Conservation (phyloP, 768 basidiomycete genomes). For the Mycena sanguinolenta region DNA sequence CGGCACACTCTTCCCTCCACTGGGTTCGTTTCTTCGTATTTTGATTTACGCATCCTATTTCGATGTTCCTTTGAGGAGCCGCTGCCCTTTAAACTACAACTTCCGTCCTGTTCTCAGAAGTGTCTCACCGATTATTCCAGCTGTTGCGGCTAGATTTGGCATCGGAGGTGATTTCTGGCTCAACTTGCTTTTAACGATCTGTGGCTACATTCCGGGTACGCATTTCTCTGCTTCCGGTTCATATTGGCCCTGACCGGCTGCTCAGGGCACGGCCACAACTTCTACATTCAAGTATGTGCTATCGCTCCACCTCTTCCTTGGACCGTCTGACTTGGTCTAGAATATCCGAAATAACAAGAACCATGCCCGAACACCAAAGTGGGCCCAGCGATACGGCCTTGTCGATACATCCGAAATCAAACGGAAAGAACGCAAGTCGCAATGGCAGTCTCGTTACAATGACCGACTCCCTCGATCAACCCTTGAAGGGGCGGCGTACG, state of each 20-base stretch:
- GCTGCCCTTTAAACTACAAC: not conserved
- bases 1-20: conserved; percentile 92
- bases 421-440: conserved; percentile 83
- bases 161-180: conserved; percentile 93
- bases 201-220: conserved; percentile 90
- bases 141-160: conserved; percentile 94
- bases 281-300: conserved; percentile 83
- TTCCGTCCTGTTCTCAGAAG: conserved; percentile 2
- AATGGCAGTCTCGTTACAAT: conserved; percentile 90
- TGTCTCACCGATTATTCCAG: conserved; percentile 55
- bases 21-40: conserved; percentile 67
- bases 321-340: conserved; percentile 53
- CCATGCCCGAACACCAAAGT: conserved; percentile 93
- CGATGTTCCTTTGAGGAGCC: not conserved
- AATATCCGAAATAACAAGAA: conserved; percentile 98
- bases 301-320: conserved; percentile 3
- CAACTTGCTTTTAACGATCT: conserved; percentile 89
- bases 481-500: conserved; percentile 77
- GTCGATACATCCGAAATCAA: conserved; percentile 84
- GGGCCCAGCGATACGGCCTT: conserved; percentile 92
- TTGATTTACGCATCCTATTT: not conserved
- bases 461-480: conserved; percentile 82
- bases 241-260: conserved; percentile 11
- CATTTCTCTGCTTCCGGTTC: conserved; percentile 28
- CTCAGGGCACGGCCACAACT: conserved; percentile 91